A percentile compares a stretch with the other conserved stretches of the same genome.
phyloP scores from a whole-genome alignment of 2,329 filamentous ascomycete genomes.

The Hypoxylon sp. region DNA sequence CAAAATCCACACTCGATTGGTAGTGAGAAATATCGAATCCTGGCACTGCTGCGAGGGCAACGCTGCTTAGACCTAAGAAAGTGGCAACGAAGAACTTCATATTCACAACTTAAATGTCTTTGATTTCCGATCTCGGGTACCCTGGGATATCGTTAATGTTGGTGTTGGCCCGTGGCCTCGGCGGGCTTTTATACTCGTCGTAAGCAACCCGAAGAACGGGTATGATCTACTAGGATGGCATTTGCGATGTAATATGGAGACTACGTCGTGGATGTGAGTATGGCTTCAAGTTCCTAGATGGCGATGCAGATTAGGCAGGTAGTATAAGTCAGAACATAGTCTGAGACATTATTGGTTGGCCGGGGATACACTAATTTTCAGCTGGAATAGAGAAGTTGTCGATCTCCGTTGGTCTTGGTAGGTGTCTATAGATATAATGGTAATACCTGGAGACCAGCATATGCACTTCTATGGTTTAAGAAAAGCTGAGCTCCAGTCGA shows the following conservation, averaged over 20 bases:
- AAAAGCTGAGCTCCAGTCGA: background rate
- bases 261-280: background rate
- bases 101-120: background rate
- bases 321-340: constrained; percentile 9
- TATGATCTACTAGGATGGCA: background rate
- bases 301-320: constrained; percentile 17
- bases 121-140: background rate
- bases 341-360: constrained; percentile 8
- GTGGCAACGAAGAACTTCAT: constrained; percentile 44
- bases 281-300: background rate
- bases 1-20: constrained; percentile 58
- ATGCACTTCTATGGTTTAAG: constrained; percentile 1
- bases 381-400: constrained; percentile 21
- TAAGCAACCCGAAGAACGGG: background rate
- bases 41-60: constrained; percentile 54
- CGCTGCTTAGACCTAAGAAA: constrained; percentile 38
- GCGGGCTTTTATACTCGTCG: constrained; percentile 4
- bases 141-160: background rate
- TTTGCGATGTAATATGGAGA: background rate
- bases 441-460: constrained; percentile 1
- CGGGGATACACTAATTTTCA: constrained; percentile 11
- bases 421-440: constrained; percentile 11
- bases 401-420: constrained; percentile 27
- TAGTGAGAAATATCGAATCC: constrained; percentile 62
- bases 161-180: background rate